Evolutionary conservation across 257 asterid species (phyloP), one percentile per base, ranked within the genome.

Genomic region (Cinchona pubescens): DNA sequence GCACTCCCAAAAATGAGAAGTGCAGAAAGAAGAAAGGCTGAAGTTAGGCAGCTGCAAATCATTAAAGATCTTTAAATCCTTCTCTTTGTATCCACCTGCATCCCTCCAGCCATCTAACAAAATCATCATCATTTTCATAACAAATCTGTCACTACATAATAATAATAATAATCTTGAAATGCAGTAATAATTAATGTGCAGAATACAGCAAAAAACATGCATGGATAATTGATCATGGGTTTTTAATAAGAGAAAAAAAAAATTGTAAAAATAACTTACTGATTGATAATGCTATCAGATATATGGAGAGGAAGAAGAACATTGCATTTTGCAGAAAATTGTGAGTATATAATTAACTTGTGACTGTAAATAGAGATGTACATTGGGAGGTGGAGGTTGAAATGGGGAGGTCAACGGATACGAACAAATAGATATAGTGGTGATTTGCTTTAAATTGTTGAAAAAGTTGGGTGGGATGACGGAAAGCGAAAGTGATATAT

Each of bases 1-100:
- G 75, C 60, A 78, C 82, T 84, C 79, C 82, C 82, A 37, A 88
- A 37, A 32, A 88, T 69, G 79, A 91, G 78, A 81, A 84, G 76
- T 29, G 82, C 83, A 76, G 87, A 86, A 79, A 89, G 65, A 49
- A 91, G 74, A 75, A 89, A 27, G 25, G 72, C 80, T 5, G 78
- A 82, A 4, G 88, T 81, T 73, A 90, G 76, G 58, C 85, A 86
- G 71, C 78, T 74, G 72, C 87, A 85, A 3, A 68, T 2, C 21
- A 48, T 13, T 48, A 80, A 78, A 21, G 89, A 72, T 75, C 83
- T 80, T n/a, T n/a, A n/a, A n/a, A n/a, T n/a, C 77, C 74, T 71
- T 86, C 48, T 88, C 76, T 70, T 86, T 42, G 84, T 42, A 9
- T 85, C 85, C 78, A 76, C 56, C 82, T 27, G n/a, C n/a, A n/a